Percentiles rank a stretch among this genome's conserved stretches.
Conservation (phyloP, 2,329 filamentous ascomycete species). For the Colletotrichum euphorbiae region DNA sequence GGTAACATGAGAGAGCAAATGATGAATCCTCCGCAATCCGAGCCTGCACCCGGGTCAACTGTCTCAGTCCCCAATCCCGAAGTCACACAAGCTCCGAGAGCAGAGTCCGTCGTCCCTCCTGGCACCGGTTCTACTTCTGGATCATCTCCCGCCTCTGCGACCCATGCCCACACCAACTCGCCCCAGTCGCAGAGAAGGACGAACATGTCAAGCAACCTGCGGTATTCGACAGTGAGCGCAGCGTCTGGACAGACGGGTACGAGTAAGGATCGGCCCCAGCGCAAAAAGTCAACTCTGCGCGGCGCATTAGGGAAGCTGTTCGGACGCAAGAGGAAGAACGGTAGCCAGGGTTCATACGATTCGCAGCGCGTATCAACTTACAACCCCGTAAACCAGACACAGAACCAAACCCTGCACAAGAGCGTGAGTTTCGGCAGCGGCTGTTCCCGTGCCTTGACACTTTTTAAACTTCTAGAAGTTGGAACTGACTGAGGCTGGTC, state of each 20-base stretch:
- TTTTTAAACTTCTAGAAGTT: slow-evolving; percentile 1
- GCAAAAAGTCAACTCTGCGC: slow-evolving; percentile 70
- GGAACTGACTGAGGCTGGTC: slow-evolving; percentile 9
- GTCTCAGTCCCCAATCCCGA: slow-evolving; percentile 30
- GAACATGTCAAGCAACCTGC: slow-evolving; percentile 54
- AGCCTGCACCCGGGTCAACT: slow-evolving; percentile 14
- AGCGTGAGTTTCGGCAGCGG: slow-evolving; percentile 58
- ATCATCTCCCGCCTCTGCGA: slow-evolving; percentile 31
- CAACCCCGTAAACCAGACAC: slow-evolving; percentile 53
- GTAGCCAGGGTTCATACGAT: slow-evolving; percentile 47
- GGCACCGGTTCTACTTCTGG: slow-evolving; percentile 30
- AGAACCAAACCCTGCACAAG: slow-evolving; percentile 59
- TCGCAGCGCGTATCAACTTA: slow-evolving; percentile 45
- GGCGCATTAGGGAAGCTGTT: slow-evolving; percentile 69
- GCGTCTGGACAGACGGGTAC: slow-evolving; percentile 50
- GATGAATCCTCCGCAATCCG: slow-evolving; percentile 35
- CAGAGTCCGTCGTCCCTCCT: slow-evolving; percentile 29
- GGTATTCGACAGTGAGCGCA: slow-evolving; percentile 62
- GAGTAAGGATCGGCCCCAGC: slow-evolving; percentile 54
- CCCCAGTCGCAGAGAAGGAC: slow-evolving; percentile 49
- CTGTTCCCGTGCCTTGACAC: slow-evolving; percentile 28
- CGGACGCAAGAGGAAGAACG: slow-evolving; percentile 65
- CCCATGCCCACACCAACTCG: slow-evolving; percentile 36
- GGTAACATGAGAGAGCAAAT: slow-evolving; percentile 42
- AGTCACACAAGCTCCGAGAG: slow-evolving; percentile 21